Evolutionary conservation across 345 rosid species (phyloP).

Genomic region (Aquilaria sinensis): DNA sequence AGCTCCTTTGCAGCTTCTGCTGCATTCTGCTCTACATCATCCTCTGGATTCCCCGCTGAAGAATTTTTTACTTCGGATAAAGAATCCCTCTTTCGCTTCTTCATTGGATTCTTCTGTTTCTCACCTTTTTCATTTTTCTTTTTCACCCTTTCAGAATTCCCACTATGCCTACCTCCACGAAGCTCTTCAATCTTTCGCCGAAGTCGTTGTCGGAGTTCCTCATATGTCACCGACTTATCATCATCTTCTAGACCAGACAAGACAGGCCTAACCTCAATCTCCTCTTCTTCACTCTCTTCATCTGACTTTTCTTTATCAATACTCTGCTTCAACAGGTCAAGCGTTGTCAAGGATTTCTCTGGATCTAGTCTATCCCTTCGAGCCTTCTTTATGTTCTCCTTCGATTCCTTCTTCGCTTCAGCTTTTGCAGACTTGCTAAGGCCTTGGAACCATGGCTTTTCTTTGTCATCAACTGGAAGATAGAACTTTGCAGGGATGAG

Average conservation of each 20-base stretch:
- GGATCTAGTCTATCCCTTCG: constrained; percentile 79
- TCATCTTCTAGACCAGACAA: constrained; percentile 31
- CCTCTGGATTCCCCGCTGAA: constrained; percentile 18
- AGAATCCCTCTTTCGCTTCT: constrained; percentile 62
- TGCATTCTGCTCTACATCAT: constrained; percentile 46
- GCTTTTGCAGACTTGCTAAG: constrained; percentile 68
- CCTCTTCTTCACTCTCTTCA: constrained; percentile 38
- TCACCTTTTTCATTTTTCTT: constrained; percentile 23
- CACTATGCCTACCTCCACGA: constrained; percentile 42
- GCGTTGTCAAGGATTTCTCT: constrained; percentile 49
- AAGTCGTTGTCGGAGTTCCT: constrained; percentile 72
- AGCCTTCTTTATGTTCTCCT: constrained; percentile 70
- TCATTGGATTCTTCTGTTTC: constrained; percentile 24
- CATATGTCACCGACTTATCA: constrained; percentile 48
- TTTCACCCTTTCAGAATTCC: constrained; percentile 20
- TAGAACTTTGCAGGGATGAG: constrained; percentile 89
- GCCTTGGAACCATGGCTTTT: constrained; percentile 73
- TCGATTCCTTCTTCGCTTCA: constrained; percentile 56
- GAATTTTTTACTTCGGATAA: constrained; percentile 29
- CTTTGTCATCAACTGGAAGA: constrained; percentile 61
- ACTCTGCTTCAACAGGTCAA: constrained; percentile 57
- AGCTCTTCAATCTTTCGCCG: constrained; percentile 64
- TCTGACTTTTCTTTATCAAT: constrained; percentile 52
- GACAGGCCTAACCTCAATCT: constrained; percentile 28
- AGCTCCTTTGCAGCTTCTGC: constrained; percentile 78